Evolutionary conservation across 306 rosid species (phyloP).

Genomic region (Crotalaria pallida): DNA sequence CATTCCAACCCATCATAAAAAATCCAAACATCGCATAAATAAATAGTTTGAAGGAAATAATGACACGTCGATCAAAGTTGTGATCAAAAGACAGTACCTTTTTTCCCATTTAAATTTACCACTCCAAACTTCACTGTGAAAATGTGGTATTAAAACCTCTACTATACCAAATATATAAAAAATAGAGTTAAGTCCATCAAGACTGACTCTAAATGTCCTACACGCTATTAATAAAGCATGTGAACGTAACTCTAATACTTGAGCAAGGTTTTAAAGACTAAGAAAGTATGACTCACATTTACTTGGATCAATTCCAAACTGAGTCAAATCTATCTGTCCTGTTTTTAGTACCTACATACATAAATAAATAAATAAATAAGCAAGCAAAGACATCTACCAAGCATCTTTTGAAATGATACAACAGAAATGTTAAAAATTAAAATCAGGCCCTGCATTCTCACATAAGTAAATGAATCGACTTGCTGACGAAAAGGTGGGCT

Average conservation of each 20-base stretch:
- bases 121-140: not conserved
- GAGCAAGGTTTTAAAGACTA: not conserved
- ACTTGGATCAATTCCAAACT: slow-evolving; percentile 93
- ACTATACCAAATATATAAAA: not conserved
- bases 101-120: not conserved
- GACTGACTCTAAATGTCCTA: not conserved
- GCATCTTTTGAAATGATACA: not conserved
- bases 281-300: slow-evolving; percentile 52
- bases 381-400: not conserved
- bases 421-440: not conserved
- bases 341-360: slow-evolving; percentile 74
- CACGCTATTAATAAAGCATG: not conserved
- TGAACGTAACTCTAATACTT: not conserved
- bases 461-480: slow-evolving; percentile 91
- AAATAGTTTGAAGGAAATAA: not conserved
- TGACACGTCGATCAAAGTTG: not conserved
- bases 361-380: slow-evolving; percentile 6
- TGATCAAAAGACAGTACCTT: not conserved
- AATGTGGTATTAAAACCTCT: not conserved
- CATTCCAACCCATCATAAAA: too few species aligned
- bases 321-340: slow-evolving; percentile 90
- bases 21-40: not conserved
- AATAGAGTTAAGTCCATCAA: not conserved
- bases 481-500: slow-evolving; percentile 96
- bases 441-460: slow-evolving; percentile 27